Evolutionary conservation across 2,329 filamentous ascomycete genomes (phyloP).

Genomic region (Beauveria australis): DNA sequence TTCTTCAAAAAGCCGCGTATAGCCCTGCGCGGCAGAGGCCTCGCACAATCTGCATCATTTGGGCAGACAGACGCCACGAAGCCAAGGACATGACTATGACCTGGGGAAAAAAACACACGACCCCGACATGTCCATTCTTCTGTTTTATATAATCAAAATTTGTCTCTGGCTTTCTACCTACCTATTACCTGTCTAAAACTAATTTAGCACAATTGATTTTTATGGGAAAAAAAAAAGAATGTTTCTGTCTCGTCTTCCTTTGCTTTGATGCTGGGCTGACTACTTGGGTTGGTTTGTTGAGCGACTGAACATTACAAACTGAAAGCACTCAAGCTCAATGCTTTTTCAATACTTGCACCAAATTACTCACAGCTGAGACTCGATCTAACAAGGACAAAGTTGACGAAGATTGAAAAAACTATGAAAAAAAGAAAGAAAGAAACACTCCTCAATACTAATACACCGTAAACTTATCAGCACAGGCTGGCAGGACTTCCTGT

Average conservation of each 20-base stretch:
- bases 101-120: neutral
- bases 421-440: too few species aligned
- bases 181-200: slow-evolving; percentile 12
- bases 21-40: neutral
- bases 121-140: slow-evolving; percentile 16
- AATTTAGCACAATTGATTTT: slow-evolving; percentile 14
- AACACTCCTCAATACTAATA: neutral
- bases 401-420: neutral
- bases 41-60: neutral
- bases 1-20: too few species aligned
- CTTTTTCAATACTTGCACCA: too few species aligned
- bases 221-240: neutral
- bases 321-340: too few species aligned
- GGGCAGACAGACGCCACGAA: neutral
- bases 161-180: neutral
- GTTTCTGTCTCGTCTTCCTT: neutral
- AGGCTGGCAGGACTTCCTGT: neutral
- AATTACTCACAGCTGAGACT: too few species aligned
- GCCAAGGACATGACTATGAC: too few species aligned
- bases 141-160: neutral
- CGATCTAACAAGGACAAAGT: too few species aligned
- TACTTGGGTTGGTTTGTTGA: neutral
- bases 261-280: neutral
- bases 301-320: too few species aligned
- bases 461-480: neutral